These are phyloP conservation scores for Calonectria crousiana DNA, from an alignment of 2,329 filamentous ascomycete genomes.

Conservation along the genomic window DNA sequence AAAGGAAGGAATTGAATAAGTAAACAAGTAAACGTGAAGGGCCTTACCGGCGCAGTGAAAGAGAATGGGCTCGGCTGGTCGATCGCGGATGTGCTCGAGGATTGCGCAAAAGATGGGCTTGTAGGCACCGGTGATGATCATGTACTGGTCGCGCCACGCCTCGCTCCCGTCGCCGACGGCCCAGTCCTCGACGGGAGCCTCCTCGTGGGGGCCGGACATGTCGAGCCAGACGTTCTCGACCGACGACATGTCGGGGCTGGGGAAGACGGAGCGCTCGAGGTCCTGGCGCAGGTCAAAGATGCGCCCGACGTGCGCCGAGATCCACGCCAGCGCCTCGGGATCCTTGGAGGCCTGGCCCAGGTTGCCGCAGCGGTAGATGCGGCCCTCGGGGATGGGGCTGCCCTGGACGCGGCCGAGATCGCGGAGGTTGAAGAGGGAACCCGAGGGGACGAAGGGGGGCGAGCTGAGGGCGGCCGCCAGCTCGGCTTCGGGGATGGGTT, in stretches of 20 bases:
- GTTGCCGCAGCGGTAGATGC: slow-evolving; percentile 61
- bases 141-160: slow-evolving; percentile 61
- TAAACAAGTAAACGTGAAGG: too few relatives aligned
- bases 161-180: slow-evolving; percentile 57
- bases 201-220: slow-evolving; percentile 49
- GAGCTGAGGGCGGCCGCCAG: slow-evolving; percentile 52
- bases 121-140: slow-evolving; percentile 60
- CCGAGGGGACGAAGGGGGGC: slow-evolving; percentile 61
- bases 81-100: slow-evolving; percentile 62
- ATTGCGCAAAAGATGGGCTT: slow-evolving; percentile 56
- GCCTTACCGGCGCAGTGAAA: slow-evolving; percentile 69
- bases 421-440: slow-evolving; percentile 64
- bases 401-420: slow-evolving; percentile 61
- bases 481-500: slow-evolving; percentile 52
- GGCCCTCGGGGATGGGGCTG: slow-evolving; percentile 55
- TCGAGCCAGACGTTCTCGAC: slow-evolving; percentile 61
- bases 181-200: slow-evolving; percentile 56
- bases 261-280: slow-evolving; percentile 55
- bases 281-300: slow-evolving; percentile 66
- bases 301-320: slow-evolving; percentile 54
- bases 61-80: slow-evolving; percentile 58
- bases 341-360: slow-evolving; percentile 49
- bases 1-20: too few relatives aligned
- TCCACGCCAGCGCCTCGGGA: slow-evolving; percentile 49
- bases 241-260: slow-evolving; percentile 58